Evolutionary conservation across 345 rosid species (phyloP).

Genomic region (Hirschfeldia incana): DNA sequence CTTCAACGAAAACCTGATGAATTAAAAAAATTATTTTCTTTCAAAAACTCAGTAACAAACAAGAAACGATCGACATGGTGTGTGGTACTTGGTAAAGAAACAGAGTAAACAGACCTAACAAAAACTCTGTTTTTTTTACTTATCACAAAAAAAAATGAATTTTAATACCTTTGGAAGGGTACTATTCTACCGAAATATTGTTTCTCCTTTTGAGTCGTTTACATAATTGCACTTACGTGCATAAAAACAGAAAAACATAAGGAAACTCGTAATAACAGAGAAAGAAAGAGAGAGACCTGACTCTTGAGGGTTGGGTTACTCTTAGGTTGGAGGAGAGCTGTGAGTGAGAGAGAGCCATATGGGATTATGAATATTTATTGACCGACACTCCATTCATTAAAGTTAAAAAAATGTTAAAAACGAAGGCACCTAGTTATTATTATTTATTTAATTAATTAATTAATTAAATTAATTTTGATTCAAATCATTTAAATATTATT

Average conservation of each 20-base stretch:
- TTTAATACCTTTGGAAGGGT: background rate
- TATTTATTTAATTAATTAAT: background rate
- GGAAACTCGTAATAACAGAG: background rate
- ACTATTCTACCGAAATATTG: background rate
- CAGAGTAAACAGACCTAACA: background rate
- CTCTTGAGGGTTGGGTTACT: background rate
- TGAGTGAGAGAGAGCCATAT: background rate
- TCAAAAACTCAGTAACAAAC: background rate
- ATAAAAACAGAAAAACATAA: background rate
- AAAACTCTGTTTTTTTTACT: background rate
- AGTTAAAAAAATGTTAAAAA: background rate
- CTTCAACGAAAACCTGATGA: background rate
- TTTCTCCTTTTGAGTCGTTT: background rate
- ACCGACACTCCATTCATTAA: background rate
- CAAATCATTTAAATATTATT: background rate
- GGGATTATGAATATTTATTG: background rate
- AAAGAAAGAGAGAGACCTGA: background rate
- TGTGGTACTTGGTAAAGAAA: background rate
- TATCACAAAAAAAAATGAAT: background rate
- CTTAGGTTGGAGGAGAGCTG: background rate
- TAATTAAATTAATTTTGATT: background rate
- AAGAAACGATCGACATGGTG: background rate
- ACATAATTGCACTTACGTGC: background rate
- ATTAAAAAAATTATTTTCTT: background rate
- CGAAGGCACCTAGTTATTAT: background rate